Conservation (phyloP, 352 stramenopile genomes). For the Phytophthora capsici region DNA sequence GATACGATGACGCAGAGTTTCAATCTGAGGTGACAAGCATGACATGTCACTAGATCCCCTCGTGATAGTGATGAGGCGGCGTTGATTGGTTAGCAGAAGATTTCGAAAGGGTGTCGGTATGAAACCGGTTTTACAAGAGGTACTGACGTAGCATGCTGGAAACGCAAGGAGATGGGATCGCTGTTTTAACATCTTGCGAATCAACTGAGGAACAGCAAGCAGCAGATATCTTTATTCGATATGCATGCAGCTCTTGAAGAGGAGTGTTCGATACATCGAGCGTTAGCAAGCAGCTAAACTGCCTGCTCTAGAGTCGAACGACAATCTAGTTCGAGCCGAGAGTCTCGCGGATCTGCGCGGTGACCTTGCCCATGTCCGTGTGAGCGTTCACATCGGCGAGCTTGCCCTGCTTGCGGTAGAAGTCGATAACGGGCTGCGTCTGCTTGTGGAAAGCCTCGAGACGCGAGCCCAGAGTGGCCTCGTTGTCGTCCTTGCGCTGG, state of each 20-base stretch:
- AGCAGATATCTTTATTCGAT: slow-evolving; percentile 28
- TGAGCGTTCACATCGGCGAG: slow-evolving; percentile 92
- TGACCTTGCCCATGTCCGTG: slow-evolving; percentile 85
- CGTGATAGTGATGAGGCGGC: background rate
- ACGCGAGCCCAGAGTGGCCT: slow-evolving; percentile 91
- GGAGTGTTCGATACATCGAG: background rate
- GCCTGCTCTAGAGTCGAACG: slow-evolving; percentile 23
- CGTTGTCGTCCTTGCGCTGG: slow-evolving; percentile 98
- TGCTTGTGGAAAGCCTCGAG: slow-evolving; percentile 96
- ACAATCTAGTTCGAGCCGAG: slow-evolving; percentile 74
- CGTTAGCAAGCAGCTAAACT: slow-evolving; percentile 21
- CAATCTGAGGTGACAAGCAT: slow-evolving; percentile 25
- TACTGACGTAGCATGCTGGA: slow-evolving; percentile 7
- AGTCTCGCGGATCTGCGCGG: slow-evolving; percentile 80
- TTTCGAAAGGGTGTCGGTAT: slow-evolving; percentile 1
- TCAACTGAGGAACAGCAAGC: slow-evolving; percentile 18
- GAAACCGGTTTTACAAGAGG: slow-evolving; percentile 4
- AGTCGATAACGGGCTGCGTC: slow-evolving; percentile 96
- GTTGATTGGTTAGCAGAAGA: slow-evolving; percentile 23
- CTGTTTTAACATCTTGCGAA: slow-evolving; percentile 5
- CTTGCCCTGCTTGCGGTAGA: slow-evolving; percentile 88
- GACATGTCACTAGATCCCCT: background rate
- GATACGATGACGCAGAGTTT: slow-evolving; percentile 33
- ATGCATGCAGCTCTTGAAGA: slow-evolving; percentile 32
- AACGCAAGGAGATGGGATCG: slow-evolving; percentile 6